These are phyloP conservation scores for Penicillium silybi DNA, from an alignment of 495 filamentous ascomycete genomes.

Conservation along the genomic window DNA sequence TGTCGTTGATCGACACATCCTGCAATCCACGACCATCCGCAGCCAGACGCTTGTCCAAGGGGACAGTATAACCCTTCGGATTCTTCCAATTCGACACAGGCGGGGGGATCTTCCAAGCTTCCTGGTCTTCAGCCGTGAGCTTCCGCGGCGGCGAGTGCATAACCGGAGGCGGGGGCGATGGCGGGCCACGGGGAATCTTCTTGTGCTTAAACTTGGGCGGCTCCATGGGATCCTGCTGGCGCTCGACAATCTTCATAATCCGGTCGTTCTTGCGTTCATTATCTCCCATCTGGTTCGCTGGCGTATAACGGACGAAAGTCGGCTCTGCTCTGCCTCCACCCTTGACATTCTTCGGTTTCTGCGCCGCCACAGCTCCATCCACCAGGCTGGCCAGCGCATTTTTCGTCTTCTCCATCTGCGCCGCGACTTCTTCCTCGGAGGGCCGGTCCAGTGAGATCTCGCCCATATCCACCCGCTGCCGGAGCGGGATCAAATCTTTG, in stretches of 20 bases:
- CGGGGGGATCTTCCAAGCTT: conserved; percentile 93
- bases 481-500: conserved; percentile 92
- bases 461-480: conserved; percentile 89
- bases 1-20: conserved; percentile 97
- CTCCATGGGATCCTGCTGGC: conserved; percentile 95
- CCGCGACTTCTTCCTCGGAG: conserved; percentile 75
- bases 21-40: conserved; percentile 89
- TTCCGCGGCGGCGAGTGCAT: conserved; percentile 96
- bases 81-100: conserved; percentile 99
- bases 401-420: conserved; percentile 81
- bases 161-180: conserved; percentile 85
- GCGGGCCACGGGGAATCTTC: conserved; percentile 94
- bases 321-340: conserved; percentile 72
- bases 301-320: conserved; percentile 93
- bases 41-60: conserved; percentile 93
- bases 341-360: conserved; percentile 94
- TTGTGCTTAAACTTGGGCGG: conserved; percentile 98
- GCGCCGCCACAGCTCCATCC: conserved; percentile 77
- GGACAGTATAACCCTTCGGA: conserved; percentile 95
- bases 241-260: conserved; percentile 97
- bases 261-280: conserved; percentile 82
- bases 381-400: conserved; percentile 79
- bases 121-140: conserved; percentile 94
- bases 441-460: conserved; percentile 88
- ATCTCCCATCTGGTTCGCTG: conserved; percentile 96